A percentile compares a stretch with the other conserved stretches of the same genome.
phyloP scores from a whole-genome alignment of 257 asterid genomes.

The Gentiana dahurica region DNA sequence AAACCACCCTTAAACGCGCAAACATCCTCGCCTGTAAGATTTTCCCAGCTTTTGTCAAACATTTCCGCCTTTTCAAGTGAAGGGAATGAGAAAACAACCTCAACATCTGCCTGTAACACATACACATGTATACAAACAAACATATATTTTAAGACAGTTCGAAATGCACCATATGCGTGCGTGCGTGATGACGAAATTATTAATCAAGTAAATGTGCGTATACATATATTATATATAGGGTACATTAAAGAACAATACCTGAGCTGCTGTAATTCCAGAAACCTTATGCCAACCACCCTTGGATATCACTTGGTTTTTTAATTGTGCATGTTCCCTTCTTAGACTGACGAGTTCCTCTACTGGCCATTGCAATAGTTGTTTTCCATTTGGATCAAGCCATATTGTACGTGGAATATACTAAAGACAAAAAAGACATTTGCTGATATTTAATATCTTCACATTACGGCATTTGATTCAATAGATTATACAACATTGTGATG shows the following conservation, averaged over 20 bases:
- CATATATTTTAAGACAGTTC: too few species aligned
- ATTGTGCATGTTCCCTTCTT: conserved; percentile 21
- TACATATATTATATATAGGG: too few species aligned
- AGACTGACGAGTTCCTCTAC: conserved; percentile 29
- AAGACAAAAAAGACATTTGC: not conserved
- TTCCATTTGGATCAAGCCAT: conserved; percentile 36
- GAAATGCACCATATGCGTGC: too few species aligned
- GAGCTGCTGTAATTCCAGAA: conserved; percentile 39
- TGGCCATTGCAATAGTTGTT: conserved; percentile 47
- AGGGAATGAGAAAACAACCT: conserved; percentile 47
- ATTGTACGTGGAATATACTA: conserved; percentile 31
- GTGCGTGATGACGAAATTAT: too few species aligned
- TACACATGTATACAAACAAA: too few species aligned
- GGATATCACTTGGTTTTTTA: conserved; percentile 9
- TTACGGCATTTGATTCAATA: not conserved
- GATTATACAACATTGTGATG: too few species aligned
- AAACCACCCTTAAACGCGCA: conserved; percentile 38
- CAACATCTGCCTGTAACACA: conserved; percentile 48
- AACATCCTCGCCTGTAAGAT: conserved; percentile 39
- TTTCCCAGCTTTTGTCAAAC: conserved; percentile 45
- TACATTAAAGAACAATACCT: conserved; percentile 8
- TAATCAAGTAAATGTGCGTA: too few species aligned
- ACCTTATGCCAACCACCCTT: conserved; percentile 22
- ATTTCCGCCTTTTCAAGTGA: conserved; percentile 52
- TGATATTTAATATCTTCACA: not conserved